Conservation (phyloP, 2,329 filamentous ascomycete species). For the Lasiodiplodia sp. region DNA sequence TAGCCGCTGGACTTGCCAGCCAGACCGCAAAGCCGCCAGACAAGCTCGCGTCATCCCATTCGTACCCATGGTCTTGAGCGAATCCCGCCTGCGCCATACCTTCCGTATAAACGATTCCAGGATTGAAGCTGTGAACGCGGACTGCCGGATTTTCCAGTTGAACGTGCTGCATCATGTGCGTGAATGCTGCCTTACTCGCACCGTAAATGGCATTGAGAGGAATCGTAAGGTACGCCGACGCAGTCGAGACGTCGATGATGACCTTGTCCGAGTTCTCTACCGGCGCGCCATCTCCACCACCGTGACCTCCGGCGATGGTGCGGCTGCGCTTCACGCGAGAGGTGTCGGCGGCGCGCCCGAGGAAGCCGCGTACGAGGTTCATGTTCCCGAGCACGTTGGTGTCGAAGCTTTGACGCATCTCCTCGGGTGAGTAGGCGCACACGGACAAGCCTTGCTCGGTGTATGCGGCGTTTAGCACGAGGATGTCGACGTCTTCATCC, state of each 20-base stretch:
- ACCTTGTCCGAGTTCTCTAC: neutral
- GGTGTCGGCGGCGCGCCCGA: neutral
- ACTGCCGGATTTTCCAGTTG: conserved; percentile 14
- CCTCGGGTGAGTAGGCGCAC: conserved; percentile 21
- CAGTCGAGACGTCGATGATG: conserved; percentile 18
- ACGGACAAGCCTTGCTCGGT: conserved; percentile 3
- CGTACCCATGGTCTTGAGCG: neutral
- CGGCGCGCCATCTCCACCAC: neutral
- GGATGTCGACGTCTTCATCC: conserved; percentile 30
- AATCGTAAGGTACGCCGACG: conserved; percentile 11
- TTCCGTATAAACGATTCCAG: neutral
- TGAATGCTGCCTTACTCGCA: conserved; percentile 28
- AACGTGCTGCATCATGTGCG: conserved; percentile 28
- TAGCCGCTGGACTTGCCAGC: conserved; percentile 41
- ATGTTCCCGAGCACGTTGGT: conserved; percentile 32
- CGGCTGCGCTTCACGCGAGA: neutral
- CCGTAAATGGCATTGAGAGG: conserved; percentile 29
- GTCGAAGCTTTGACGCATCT: conserved; percentile 28
- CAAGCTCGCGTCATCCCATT: conserved; percentile 17
- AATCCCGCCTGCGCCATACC: neutral
- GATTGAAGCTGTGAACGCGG: conserved; percentile 6
- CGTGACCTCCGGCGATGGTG: neutral
- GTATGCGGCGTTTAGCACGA: conserved; percentile 31
- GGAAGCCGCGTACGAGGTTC: conserved; percentile 32
- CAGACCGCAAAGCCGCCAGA: conserved; percentile 39